Conservation (phyloP, 208 protist genomes). For the Crithidia thermophila region DNA sequence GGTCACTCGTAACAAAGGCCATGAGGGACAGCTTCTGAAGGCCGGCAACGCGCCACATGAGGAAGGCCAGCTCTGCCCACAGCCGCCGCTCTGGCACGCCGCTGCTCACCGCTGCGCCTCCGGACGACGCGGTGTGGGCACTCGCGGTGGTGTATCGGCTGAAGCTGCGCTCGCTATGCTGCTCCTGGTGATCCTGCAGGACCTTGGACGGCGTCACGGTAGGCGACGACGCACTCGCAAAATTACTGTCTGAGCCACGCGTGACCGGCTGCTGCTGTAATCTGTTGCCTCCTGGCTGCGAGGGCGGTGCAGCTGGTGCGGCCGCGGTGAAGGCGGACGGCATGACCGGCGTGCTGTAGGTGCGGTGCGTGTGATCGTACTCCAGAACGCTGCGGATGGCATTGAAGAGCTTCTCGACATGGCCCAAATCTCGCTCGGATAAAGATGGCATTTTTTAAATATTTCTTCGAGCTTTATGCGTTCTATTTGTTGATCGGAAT, state of each 20-base stretch:
- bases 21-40: constrained; percentile 61
- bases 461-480: too few species aligned
- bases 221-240: background rate
- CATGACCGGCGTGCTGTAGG: background rate
- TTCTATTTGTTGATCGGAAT: too few species aligned
- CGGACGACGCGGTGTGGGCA: background rate
- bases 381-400: constrained; percentile 44
- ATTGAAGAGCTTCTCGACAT: constrained; percentile 72
- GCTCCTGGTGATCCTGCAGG: constrained; percentile 29
- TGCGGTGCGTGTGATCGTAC: constrained; percentile 19
- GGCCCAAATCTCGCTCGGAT: constrained; percentile 60
- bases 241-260: too few species aligned
- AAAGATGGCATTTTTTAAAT: constrained; percentile 38
- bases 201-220: constrained; percentile 28
- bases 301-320: background rate
- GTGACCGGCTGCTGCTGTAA: background rate
- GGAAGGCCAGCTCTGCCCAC: constrained; percentile 69
- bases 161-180: background rate
- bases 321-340: background rate
- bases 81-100: constrained; percentile 38
- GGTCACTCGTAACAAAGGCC: constrained; percentile 54
- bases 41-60: constrained; percentile 66
- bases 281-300: background rate
- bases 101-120: background rate
- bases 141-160: background rate